These are phyloP conservation scores for Trichophyton benhamiae DNA, from an alignment of 2,329 filamentous ascomycete species.

Conservation along the genomic window DNA sequence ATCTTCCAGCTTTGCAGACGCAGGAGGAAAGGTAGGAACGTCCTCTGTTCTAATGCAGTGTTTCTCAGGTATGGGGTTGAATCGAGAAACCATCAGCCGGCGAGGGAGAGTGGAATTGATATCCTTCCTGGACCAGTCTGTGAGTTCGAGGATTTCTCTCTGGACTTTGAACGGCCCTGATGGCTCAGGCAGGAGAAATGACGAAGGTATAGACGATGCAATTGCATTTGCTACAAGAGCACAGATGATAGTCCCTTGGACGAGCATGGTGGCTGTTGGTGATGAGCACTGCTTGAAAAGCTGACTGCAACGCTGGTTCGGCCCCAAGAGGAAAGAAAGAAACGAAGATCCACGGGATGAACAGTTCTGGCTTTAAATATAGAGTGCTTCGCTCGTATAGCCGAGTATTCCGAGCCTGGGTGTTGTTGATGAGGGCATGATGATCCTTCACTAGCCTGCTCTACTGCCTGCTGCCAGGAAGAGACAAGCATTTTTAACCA, in stretches of 20 bases:
- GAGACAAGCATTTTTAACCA: background rate
- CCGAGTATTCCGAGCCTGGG: background rate
- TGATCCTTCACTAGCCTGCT: background rate
- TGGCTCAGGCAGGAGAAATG: conserved; percentile 7
- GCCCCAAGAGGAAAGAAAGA: background rate
- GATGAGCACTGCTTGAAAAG: background rate
- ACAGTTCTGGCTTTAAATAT: background rate
- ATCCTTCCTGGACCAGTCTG: conserved; percentile 8
- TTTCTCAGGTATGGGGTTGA: conserved; percentile 8
- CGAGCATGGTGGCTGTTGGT: background rate
- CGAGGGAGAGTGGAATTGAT: conserved; percentile 9
- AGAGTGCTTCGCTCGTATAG: background rate
- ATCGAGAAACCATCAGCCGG: conserved; percentile 11
- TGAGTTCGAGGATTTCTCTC: conserved; percentile 6
- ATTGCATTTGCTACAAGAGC: background rate
- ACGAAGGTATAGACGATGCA: background rate
- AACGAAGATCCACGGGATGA: background rate
- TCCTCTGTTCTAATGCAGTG: conserved; percentile 5
- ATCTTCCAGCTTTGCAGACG: conserved; percentile 6
- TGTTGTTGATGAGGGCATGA: background rate
- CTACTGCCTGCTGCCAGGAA: background rate
- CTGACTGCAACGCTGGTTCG: background rate
- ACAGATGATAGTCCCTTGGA: background rate
- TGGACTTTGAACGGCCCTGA: conserved; percentile 6
- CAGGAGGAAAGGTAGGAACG: conserved; percentile 7